phyloP scores from a whole-genome alignment of 2,329 filamentous ascomycete species.

The Dactylellina drechsleri region DNA sequence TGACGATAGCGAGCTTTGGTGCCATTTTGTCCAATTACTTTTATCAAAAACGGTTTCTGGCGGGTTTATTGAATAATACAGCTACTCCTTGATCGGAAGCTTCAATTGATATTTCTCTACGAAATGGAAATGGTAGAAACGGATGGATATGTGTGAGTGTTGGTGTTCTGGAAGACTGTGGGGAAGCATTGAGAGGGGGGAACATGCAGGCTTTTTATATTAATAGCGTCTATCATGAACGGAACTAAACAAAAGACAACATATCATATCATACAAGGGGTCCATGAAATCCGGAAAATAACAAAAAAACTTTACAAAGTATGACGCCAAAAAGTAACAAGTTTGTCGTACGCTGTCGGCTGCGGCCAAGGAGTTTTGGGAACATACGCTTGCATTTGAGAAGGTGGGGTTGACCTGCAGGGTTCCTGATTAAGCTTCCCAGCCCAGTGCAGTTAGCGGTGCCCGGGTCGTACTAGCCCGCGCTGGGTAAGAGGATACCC shows the following conservation, averaged over 20 bases:
- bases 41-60: slow-evolving; percentile 7
- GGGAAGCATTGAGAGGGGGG: slow-evolving; percentile 3
- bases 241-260: too few relatives aligned
- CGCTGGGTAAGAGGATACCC: not conserved
- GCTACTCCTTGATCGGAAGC: slow-evolving; percentile 17
- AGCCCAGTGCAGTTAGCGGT: too few relatives aligned
- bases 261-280: too few relatives aligned
- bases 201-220: slow-evolving; percentile 11
- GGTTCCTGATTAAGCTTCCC: slow-evolving; percentile 38
- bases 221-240: too few relatives aligned
- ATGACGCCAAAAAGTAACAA: too few relatives aligned
- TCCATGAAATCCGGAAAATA: too few relatives aligned
- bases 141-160: slow-evolving; percentile 11
- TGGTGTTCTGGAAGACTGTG: slow-evolving; percentile 6
- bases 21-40: slow-evolving; percentile 69
- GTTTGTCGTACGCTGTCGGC: too few relatives aligned
- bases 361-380: too few relatives aligned
- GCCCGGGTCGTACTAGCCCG: slow-evolving; percentile 1
- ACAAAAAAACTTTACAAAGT: too few relatives aligned
- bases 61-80: slow-evolving; percentile 14
- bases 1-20: slow-evolving; percentile 91
- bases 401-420: slow-evolving; percentile 1
- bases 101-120: not conserved
- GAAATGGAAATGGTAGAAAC: slow-evolving; percentile 3
- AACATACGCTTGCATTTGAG: too few relatives aligned